Base-by-base conservation (phyloP, 495 filamentous ascomycete species). In the Penicillium verhagenii region DNA sequence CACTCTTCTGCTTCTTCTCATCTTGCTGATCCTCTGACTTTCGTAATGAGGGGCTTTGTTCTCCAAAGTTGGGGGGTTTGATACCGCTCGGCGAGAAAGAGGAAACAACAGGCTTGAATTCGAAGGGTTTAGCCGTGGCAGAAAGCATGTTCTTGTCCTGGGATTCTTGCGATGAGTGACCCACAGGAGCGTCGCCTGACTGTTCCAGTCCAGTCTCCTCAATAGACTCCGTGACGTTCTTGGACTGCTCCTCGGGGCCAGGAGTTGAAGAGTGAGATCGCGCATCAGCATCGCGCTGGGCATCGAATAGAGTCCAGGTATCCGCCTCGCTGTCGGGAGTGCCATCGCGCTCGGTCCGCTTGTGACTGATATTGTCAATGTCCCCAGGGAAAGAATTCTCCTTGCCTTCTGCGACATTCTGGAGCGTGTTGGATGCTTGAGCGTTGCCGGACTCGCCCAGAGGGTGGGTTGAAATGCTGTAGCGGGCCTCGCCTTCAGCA, bases 401-500 rank as follows among this genome's bases (percentile, higher is more conserved):
- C 61, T 79, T 79, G 52, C 75, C 75, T 47, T 72, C 76, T 16
- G 75, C 73, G 5, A 67, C 53, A 8, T 57, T 35, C 16, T 71
- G 60, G 6, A 66, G 45, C 38, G 53, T 45, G 14, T 48, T 65
- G 21, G 64, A 53, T 16, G 62, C 64, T 6, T 72, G 68, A 10
- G 71, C 68, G 19, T 78, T 73, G 26, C 59, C 55, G 5, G 69
- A 64, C 52, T 85, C 80, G 5, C 72, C 58, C 52, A 78, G 46
- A 26, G 74, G 66, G 42, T 72, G 71, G 13, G 74, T 75, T n/a
- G 85, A 79, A 18, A 79, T 79, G 38, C 88, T 89, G 68, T 91
- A 91, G 44, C 79, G 75, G 18, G 86, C 86, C 11, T 91, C 85
- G 26, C 84, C 77, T 61, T 90, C 83, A 33, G 80, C 84, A 63